A percentile compares a stretch with the other conserved stretches of the same genome.
These are phyloP conservation scores for Areca catechu DNA, from an alignment of 176 grass and related monocot species.

Conservation along the genomic window DNA sequence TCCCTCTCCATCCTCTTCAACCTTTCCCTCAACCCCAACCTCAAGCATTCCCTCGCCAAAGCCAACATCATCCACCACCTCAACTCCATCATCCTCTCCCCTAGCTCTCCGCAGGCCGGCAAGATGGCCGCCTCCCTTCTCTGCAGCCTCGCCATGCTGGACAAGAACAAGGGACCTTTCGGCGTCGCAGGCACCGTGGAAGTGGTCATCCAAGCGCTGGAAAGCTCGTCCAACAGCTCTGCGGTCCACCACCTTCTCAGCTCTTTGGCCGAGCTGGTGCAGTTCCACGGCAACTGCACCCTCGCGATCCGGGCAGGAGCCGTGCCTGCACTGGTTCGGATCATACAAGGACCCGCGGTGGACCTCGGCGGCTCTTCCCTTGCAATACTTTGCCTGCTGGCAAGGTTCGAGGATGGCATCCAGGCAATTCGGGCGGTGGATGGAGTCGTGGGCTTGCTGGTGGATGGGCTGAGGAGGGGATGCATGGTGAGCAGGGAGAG, in stretches of 20 bases:
- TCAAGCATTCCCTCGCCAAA: background rate
- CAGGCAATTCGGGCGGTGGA: conserved; percentile 1
- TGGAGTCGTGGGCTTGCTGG: background rate
- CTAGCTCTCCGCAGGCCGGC: background rate
- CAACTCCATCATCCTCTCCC: conserved; percentile 1
- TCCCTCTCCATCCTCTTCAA: conserved; percentile 15
- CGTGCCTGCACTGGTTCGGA: background rate
- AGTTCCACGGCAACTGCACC: conserved; percentile 9
- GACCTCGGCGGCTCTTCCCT: too few relatives aligned
- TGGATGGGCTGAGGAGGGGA: background rate
- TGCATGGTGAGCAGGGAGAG: conserved; percentile 4
- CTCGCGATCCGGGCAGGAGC: conserved; percentile 7
- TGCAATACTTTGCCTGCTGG: background rate
- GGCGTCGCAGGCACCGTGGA: too few relatives aligned
- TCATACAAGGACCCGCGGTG: too few relatives aligned
- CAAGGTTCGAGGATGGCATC: conserved; percentile 16
- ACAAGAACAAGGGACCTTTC: conserved; percentile 20
- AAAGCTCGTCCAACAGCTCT: background rate
- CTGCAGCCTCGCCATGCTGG: conserved; percentile 19
- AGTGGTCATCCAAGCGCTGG: too few relatives aligned
- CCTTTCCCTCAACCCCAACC: conserved; percentile 21
- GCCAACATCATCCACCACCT: background rate
- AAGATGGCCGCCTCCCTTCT: conserved; percentile 8
- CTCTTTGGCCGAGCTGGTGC: conserved; percentile 9
- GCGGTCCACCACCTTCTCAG: conserved; percentile 5